Conservation (phyloP, 1,139 yeast genomes). For the Wickerhamiella infanticola region DNA sequence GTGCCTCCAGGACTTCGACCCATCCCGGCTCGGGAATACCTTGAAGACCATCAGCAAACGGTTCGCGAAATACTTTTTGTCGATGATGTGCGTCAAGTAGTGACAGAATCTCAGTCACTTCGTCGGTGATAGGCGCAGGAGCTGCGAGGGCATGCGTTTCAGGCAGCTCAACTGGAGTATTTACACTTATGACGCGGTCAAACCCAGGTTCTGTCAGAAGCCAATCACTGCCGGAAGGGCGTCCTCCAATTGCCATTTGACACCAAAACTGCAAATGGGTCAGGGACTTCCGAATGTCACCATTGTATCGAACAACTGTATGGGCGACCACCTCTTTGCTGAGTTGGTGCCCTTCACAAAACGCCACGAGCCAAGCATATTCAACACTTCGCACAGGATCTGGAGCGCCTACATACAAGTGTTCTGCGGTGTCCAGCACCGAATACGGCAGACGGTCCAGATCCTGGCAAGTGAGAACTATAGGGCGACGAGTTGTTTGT, state of each 20-base stretch:
- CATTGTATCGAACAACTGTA: conserved; percentile 24
- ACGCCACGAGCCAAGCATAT: conserved; percentile 25
- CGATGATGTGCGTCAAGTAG: neutral
- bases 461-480: conserved; percentile 59
- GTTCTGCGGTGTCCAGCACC: conserved; percentile 24
- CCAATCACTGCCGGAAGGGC: conserved; percentile 22
- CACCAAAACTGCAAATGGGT: conserved; percentile 45
- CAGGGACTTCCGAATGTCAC: conserved; percentile 43
- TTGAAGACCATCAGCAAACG: neutral
- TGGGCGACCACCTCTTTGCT: conserved; percentile 23
- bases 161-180: conserved; percentile 8
- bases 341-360: conserved; percentile 27
- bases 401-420: conserved; percentile 22
- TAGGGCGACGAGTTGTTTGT: conserved; percentile 58
- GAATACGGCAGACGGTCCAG: conserved; percentile 26
- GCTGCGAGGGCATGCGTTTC: neutral
- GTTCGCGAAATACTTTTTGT: neutral
- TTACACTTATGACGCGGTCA: conserved; percentile 16
- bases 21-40: neutral
- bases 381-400: conserved; percentile 15
- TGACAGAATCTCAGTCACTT: neutral
- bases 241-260: conserved; percentile 26
- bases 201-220: conserved; percentile 13
- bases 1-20: neutral
- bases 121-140: neutral